Percentiles rank a stretch among this genome's conserved stretches.
Evolutionary conservation across 305 asterid genomes (phyloP).

Genomic region (Coffea humblotiana): DNA sequence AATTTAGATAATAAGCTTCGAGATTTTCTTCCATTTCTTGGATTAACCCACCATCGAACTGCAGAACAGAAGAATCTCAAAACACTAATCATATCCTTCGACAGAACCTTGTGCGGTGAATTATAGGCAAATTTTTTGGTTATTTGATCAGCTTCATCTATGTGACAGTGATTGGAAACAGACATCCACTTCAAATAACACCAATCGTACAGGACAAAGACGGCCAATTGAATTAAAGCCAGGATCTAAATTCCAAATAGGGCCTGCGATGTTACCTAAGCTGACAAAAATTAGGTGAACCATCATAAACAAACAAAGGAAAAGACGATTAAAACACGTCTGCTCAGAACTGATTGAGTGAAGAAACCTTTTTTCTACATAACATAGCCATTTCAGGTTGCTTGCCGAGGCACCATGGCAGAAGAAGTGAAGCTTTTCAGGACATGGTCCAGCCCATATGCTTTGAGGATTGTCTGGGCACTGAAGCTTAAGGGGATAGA

Average conservation of each 20-base stretch:
- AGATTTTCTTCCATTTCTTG: background rate
- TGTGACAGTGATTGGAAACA: background rate
- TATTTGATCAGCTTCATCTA: background rate
- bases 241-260: background rate
- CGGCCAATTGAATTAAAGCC: background rate
- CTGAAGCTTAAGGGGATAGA: conserved; percentile 55
- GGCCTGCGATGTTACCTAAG: background rate
- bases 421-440: conserved; percentile 55
- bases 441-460: conserved; percentile 58
- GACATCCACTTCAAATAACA: background rate
- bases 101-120: background rate
- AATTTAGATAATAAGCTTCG: background rate
- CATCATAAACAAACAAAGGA: background rate
- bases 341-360: background rate
- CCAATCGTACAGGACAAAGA: background rate
- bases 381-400: background rate
- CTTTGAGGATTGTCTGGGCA: conserved; percentile 53
- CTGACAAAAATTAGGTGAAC: background rate
- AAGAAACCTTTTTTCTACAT: background rate
- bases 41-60: background rate
- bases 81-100: background rate
- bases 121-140: background rate
- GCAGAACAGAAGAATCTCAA: background rate
- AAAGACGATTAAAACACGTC: background rate
- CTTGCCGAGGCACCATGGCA: conserved; percentile 31